phyloP scores from a whole-genome alignment of 2,329 filamentous ascomycete species.

The Blumeria graminis region DNA sequence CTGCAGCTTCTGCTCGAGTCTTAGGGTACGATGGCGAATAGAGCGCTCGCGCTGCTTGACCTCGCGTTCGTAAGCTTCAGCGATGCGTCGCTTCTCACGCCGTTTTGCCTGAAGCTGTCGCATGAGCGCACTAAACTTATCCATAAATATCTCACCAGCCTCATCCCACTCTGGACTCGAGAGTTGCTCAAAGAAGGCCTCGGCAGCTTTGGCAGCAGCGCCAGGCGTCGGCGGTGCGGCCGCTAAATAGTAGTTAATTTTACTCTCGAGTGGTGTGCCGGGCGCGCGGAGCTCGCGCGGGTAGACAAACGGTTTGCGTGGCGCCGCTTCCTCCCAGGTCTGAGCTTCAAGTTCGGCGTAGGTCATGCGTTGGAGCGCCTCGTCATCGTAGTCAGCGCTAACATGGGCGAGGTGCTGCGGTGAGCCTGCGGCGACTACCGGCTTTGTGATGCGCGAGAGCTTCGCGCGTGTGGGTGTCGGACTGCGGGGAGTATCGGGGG shows the following conservation, averaged over 20 bases:
- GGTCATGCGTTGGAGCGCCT: slow-evolving; percentile 8
- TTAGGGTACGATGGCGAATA: slow-evolving; percentile 8
- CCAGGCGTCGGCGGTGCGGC: background rate
- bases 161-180: slow-evolving; percentile 13
- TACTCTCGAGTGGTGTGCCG: slow-evolving; percentile 5
- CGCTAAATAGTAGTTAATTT: slow-evolving; percentile 5
- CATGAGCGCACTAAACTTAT: slow-evolving; percentile 9
- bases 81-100: slow-evolving; percentile 9
- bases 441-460: background rate
- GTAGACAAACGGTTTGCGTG: slow-evolving; percentile 1
- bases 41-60: slow-evolving; percentile 10
- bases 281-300: slow-evolving; percentile 3
- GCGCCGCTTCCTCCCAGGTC: slow-evolving; percentile 6
- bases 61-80: slow-evolving; percentile 10
- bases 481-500: background rate
- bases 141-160: slow-evolving; percentile 13
- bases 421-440: background rate
- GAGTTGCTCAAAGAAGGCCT: slow-evolving; percentile 9
- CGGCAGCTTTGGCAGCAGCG: background rate
- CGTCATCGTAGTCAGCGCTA: slow-evolving; percentile 6
- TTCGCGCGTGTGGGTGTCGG: background rate
- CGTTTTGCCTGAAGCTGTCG: slow-evolving; percentile 8
- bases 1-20: slow-evolving; percentile 8
- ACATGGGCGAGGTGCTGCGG: background rate
- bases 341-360: slow-evolving; percentile 8